Base-by-base conservation (phyloP, 106 monocot genomes). In the Acorus calamus region DNA sequence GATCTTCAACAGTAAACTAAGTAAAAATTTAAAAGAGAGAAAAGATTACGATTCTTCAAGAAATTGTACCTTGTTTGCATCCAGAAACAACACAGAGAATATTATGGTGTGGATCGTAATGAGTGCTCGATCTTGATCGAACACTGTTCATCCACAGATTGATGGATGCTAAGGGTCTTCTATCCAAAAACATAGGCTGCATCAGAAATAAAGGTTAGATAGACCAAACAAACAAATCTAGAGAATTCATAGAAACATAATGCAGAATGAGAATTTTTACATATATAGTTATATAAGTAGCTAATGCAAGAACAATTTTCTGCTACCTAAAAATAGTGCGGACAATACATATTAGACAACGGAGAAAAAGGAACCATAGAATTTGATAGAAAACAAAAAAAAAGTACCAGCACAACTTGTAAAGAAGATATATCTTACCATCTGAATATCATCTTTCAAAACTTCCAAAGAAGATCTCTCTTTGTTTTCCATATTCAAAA, bases 51-150 rank as follows among this genome's bases (percentile, higher is more conserved):
- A 47, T n/a, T n/a, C 43, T 4, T 6, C 11, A 57, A 47, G 64
- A 53, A 55, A 58, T 42, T 14, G 11, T 71, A 94, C 93, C 94
- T 80, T 78, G 66, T 78, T 94, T 94, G 63, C 75, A 74, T 65
- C 94, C 94, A 78, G 84, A 45, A 69, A 90, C 78, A 7, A 87
- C 53, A 54, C 94, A 96, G 62, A 96, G 84, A 2, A 96, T 71
- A 60, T 96, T 96, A 80, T 96, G 84, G 52, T 90, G 82, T 28
- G 94, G 94, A 76, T 96, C 94, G 76, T 96, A 96, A 62, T 96
- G 94, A 64, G 84, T 85, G 64, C 94, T 96, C 46, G 94, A 96
- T 62, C 90, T 87, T 53, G 86, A 87, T 52, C 8, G 59, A 66
- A 72, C 75, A 69, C 56, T 74, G 66, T 90, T 96, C 94, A 96